Evolutionary conservation across 148 eudicot species (phyloP), one percentile per base, ranked within the genome.

Genomic region (Camellia granthamiana): DNA sequence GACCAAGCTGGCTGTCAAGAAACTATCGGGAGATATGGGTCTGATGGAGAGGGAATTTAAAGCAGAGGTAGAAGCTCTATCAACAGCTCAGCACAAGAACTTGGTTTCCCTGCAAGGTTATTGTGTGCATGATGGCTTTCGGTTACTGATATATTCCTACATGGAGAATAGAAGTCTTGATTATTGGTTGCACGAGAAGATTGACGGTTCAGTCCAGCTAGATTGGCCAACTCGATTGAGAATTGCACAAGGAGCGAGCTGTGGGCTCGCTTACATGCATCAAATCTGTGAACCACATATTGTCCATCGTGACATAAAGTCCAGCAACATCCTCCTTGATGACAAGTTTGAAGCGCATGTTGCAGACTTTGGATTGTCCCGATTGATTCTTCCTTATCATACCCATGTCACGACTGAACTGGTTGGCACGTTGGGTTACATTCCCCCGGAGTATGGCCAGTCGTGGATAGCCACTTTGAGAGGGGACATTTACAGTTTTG

Each of bases 161-260:
- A 95, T 95, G 98, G 94, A 91, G 78, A 95, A 95, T 61, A 96
- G 98, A 80, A 95, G 97, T 83, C 89, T 95, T 54, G 98, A 95
- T 86, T 91, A 88, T 83, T 95, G 98, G 98, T 81, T 95, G 83
- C 98, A 95, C 54, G 98, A 95, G 85, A 93, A 85, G 62, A 83
- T 85, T 9, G 90, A 95, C 19, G 97, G 96, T 49, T 88, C 96
- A 63, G 76, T 85, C 77, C 88, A 84, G 61, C 96, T 95, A 6
- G 90, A 88, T 81, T 95, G 98, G 98, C 96, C 92, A 59, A 83
- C 87, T 43, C 85, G 98, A 74, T 84, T 95, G 47, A 90, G 77
- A 77, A 91, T 95, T 72, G 87, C 90, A 69, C 90, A 82, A 44
- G 98, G 96, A 58, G 87, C 93, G 52, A 87, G 98, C 77, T 85